These are phyloP conservation scores for Penicillium sclerotigenum DNA, from an alignment of 2,329 filamentous ascomycete species.

Conservation along the genomic window DNA sequence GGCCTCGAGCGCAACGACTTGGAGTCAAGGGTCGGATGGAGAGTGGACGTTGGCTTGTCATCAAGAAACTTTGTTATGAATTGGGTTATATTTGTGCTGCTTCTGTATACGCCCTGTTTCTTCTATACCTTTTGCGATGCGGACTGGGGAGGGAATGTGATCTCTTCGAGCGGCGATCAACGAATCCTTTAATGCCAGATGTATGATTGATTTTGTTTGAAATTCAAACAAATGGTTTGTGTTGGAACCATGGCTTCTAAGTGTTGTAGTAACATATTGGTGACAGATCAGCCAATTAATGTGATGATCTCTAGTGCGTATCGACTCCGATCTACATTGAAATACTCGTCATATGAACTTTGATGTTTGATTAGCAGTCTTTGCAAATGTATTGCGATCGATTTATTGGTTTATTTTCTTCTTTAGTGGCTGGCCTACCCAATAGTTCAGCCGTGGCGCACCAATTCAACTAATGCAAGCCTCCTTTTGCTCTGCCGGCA, in stretches of 20 bases:
- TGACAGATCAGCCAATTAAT: not conserved
- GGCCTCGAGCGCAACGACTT: slow-evolving; percentile 34
- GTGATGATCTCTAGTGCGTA: not conserved
- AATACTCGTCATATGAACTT: not conserved
- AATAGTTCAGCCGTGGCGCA: not conserved
- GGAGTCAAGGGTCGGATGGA: slow-evolving; percentile 39
- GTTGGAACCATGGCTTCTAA: not conserved
- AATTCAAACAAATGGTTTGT: not conserved
- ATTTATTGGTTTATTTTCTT: not conserved
- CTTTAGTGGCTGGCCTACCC: not conserved
- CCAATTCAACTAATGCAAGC: not conserved
- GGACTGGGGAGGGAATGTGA: not conserved
- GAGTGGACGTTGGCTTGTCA: slow-evolving; percentile 39
- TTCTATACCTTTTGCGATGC: not conserved
- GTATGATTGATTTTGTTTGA: not conserved
- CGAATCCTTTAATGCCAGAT: slow-evolving; percentile 2
- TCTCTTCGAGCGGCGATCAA: not conserved
- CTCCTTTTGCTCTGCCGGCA: not conserved
- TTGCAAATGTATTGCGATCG: not conserved
- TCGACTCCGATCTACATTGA: not conserved
- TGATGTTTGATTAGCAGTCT: not conserved
- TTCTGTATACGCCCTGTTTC: not conserved
- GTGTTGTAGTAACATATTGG: not conserved
- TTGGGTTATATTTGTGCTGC: not conserved
- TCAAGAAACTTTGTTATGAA: slow-evolving; percentile 33